Conservation (phyloP, 1,284 basidiomycete species). For the Peniophora sp. region DNA sequence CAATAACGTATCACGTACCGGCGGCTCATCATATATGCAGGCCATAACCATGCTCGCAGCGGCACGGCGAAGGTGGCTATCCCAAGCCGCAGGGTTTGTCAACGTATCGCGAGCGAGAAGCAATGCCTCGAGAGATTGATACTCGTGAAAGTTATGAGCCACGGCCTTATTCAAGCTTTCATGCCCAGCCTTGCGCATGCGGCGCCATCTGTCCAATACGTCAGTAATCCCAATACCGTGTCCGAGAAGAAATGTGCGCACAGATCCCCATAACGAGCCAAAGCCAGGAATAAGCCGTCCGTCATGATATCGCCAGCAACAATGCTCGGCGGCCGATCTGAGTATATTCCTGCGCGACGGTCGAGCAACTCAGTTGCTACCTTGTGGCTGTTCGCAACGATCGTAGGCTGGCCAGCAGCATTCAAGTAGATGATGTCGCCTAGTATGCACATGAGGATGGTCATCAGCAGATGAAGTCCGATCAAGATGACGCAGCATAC, state of each 20-base stretch:
- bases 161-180: slow-evolving; percentile 12
- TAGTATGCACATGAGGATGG: neutral
- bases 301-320: slow-evolving; percentile 9
- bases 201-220: slow-evolving; percentile 14
- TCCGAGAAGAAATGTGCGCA: slow-evolving; percentile 2
- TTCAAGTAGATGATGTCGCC: slow-evolving; percentile 10
- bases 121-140: slow-evolving; percentile 15
- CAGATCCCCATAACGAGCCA: slow-evolving; percentile 10
- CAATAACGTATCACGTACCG: neutral
- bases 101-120: slow-evolving; percentile 12
- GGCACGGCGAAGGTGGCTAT: slow-evolving; percentile 11
- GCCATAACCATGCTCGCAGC: slow-evolving; percentile 14
- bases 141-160: slow-evolving; percentile 10
- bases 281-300: slow-evolving; percentile 9
- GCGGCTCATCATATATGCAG: slow-evolving; percentile 15
- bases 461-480: no score
- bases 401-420: slow-evolving; percentile 6
- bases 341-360: slow-evolving; percentile 12
- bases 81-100: slow-evolving; percentile 9
- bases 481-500: no score
- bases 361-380: slow-evolving; percentile 10
- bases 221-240: neutral
- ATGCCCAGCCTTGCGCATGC: slow-evolving; percentile 17
- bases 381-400: slow-evolving; percentile 11
- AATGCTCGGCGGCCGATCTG: slow-evolving; percentile 12